Conservation (phyloP, 1,284 basidiomycete species). For the Cutaneotrichosporon sp. region DNA sequence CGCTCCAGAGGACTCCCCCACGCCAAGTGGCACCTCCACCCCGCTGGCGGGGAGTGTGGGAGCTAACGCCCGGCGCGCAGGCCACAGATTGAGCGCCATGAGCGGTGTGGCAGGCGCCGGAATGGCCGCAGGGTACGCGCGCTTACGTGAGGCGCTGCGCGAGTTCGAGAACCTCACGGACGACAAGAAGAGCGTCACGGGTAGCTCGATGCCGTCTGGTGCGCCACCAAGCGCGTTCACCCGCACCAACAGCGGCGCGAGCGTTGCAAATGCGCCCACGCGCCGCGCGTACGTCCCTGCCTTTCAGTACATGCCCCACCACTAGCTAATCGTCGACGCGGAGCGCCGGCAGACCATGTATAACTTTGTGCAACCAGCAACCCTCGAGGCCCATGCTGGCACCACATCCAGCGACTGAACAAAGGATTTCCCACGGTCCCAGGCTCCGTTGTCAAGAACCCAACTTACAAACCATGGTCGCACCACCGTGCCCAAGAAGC, state of each 20-base stretch:
- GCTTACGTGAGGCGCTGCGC: slow-evolving; percentile 49
- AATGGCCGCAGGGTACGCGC: slow-evolving; percentile 50
- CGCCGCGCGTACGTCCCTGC: neutral
- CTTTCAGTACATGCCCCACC: slow-evolving; percentile 7
- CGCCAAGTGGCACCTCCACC: slow-evolving; percentile 13
- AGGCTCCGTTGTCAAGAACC: no score
- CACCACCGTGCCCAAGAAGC: no score
- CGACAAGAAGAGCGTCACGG: slow-evolving; percentile 8
- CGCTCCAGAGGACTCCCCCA: neutral
- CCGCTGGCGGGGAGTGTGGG: slow-evolving; percentile 1
- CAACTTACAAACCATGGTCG: no score
- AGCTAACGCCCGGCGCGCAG: slow-evolving; percentile 12
- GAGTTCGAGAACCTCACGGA: slow-evolving; percentile 43
- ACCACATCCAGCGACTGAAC: neutral
- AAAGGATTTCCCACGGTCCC: neutral
- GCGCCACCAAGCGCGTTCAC: slow-evolving; percentile 9
- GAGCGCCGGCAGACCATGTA: slow-evolving; percentile 7
- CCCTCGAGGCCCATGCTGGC: neutral
- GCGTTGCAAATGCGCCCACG: neutral
- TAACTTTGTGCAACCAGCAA: neutral
- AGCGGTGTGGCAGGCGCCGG: slow-evolving; percentile 47
- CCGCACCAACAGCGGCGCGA: slow-evolving; percentile 1
- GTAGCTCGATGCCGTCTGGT: neutral
- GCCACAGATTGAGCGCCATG: slow-evolving; percentile 38
- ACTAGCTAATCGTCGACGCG: slow-evolving; percentile 1